A percentile compares a stretch with the other conserved stretches of the same genome.
These are phyloP conservation scores for Penicillium sp. DNA, from an alignment of 2,329 filamentous ascomycete genomes.

Conservation along the genomic window DNA sequence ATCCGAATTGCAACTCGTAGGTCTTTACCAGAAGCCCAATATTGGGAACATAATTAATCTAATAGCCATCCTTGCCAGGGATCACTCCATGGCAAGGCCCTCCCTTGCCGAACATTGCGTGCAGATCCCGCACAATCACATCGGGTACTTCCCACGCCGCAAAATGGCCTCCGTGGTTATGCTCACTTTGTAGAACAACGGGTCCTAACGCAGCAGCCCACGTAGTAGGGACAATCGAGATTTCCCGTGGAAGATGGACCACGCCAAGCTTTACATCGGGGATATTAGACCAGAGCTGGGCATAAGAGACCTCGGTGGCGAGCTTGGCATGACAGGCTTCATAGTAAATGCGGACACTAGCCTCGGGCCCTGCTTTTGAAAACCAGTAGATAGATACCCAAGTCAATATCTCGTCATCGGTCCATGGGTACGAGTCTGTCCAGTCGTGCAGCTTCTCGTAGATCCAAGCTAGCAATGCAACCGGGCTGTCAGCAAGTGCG, in stretches of 20 bases:
- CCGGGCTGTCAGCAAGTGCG: constrained; percentile 66
- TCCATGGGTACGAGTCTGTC: constrained; percentile 72
- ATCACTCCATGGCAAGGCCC: constrained; percentile 18
- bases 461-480: constrained; percentile 72
- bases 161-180: constrained; percentile 22
- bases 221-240: constrained; percentile 17
- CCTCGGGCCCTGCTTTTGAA: constrained; percentile 65
- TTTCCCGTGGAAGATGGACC: constrained; percentile 21
- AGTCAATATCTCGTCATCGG: constrained; percentile 70
- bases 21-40: background rate
- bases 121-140: constrained; percentile 15
- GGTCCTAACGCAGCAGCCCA: constrained; percentile 21
- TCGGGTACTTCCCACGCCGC: constrained; percentile 23
- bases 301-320: constrained; percentile 8
- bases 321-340: constrained; percentile 45
- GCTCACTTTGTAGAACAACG: constrained; percentile 17
- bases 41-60: background rate
- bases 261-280: constrained; percentile 19
- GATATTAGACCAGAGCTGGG: constrained; percentile 11
- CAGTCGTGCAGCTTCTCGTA: constrained; percentile 79
- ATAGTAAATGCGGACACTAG: constrained; percentile 70
- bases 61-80: constrained; percentile 10
- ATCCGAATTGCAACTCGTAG: no score
- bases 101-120: constrained; percentile 14
- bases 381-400: constrained; percentile 76